These are phyloP conservation scores for Marchantia polymorpha DNA, from an alignment of 225 moss, liverwort and hornwort species.

Conservation along the genomic window DNA sequence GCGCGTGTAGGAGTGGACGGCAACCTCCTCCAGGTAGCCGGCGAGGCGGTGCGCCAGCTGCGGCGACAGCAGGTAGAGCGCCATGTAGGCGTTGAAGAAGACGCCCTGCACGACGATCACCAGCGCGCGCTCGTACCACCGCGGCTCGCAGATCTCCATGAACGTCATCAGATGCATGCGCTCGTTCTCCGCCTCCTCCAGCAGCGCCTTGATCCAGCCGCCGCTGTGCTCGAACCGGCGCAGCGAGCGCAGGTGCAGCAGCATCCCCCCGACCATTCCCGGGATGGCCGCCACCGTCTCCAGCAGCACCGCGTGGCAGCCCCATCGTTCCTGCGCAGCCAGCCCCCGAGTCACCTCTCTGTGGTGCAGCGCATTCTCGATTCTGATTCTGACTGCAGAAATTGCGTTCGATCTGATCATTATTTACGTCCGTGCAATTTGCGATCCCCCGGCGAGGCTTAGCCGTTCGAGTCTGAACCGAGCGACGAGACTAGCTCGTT, in stretches of 20 bases:
- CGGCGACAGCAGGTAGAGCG: slow-evolving; percentile 50
- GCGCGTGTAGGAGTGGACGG: slow-evolving; percentile 40
- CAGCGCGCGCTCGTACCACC: slow-evolving; percentile 53
- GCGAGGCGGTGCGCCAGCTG: slow-evolving; percentile 53
- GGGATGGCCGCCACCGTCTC: slow-evolving; percentile 75
- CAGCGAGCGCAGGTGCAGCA: slow-evolving; percentile 55
- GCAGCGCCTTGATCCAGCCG: slow-evolving; percentile 69
- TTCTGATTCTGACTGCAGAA: slow-evolving; percentile 37
- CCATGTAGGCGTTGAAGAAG: slow-evolving; percentile 59
- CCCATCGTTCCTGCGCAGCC: slow-evolving; percentile 38
- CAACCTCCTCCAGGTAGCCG: slow-evolving; percentile 69
- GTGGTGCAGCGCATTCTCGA: too few species aligned
- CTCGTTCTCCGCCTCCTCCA: slow-evolving; percentile 75
- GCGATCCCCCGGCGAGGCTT: too few species aligned
- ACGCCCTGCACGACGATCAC: slow-evolving; percentile 56
- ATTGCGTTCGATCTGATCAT: too few species aligned
- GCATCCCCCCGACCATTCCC: slow-evolving; percentile 65
- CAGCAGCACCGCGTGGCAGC: slow-evolving; percentile 58
- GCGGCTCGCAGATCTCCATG: slow-evolving; percentile 63
- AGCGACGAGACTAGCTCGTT: too few species aligned
- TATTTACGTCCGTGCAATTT: too few species aligned
- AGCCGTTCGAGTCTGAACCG: too few species aligned
- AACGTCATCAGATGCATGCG: slow-evolving; percentile 79
- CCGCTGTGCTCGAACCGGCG: slow-evolving; percentile 59
- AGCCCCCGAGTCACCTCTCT: not conserved